Evolutionary conservation across 176 grass and related monocot species (phyloP), one percentile per base, ranked within the genome.

Genomic region (Carex myosuroides): DNA sequence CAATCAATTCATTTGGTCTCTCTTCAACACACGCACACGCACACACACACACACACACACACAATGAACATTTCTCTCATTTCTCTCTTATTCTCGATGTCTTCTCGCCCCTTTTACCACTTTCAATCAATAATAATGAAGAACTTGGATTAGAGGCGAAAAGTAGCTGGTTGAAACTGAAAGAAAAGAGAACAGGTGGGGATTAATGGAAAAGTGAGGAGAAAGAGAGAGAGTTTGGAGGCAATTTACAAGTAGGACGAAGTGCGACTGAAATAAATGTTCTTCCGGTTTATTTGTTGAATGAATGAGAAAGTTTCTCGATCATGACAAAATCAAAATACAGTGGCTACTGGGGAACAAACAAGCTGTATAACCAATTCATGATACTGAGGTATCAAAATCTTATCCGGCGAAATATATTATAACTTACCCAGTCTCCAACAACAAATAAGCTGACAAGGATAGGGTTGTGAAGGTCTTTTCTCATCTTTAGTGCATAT

Each of bases 371-470:
- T 53, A 75, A 75, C 71, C 44, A 53, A 54, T 75, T 54, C 20
- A 75, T 54, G 21, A 16, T 29, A 75, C 37, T 4, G 0, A 17
- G 8, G 68, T 56, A 37, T 5, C 33, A 3, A 37, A 61, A 33
- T 85, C 37, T 20, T 74, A 74, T 16, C 50, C 0, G n/a, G 44
- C 4, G 18, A 61, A 60, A 52, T 39, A 39, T 5, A 39, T 64
- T 5, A 39, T 64, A 11, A 61, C n/a, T 90, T 97, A 97, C 95
- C 95, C 90, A 94, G 54, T 97, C 95, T 83, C 95, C 95, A 29
- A 97, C 92, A 0, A 94, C 90, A 80, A 97, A 97, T 52, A 97
- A 85, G 82, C 95, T 97, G 86, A 97, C 69, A 22, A 97, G 85
- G 78, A 97, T 73, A 30, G 92, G 89, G 75, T 85, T 92, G 6